Conservation (phyloP, 2,329 filamentous ascomycete genomes). For the Diaporthe sp. region DNA sequence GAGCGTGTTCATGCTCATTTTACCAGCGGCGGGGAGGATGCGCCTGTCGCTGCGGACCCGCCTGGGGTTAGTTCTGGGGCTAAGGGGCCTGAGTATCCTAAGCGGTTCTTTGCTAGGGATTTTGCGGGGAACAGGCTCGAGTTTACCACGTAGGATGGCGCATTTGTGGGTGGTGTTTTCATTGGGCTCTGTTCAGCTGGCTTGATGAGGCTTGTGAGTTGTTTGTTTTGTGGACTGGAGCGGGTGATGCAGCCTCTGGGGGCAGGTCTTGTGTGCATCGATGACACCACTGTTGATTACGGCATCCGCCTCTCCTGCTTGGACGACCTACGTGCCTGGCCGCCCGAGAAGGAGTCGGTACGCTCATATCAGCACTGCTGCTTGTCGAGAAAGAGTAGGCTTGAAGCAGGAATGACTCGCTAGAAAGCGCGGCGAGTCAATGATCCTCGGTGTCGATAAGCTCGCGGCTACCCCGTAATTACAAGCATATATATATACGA, state of each 20-base stretch:
- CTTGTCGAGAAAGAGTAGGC: background rate
- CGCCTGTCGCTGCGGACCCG: conserved; percentile 64
- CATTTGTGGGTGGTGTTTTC: background rate
- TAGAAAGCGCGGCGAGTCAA: background rate
- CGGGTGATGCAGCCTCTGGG: background rate
- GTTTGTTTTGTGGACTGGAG: background rate
- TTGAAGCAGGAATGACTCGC: background rate
- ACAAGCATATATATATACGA: background rate
- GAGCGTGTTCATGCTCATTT: conserved; percentile 62
- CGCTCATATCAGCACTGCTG: background rate
- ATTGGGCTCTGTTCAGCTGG: background rate
- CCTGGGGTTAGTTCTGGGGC: conserved; percentile 58
- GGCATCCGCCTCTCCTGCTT: no score
- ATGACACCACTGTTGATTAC: background rate
- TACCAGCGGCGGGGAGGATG: conserved; percentile 56
- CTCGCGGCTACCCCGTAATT: no score
- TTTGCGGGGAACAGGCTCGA: conserved; percentile 65
- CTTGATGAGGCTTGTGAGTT: background rate
- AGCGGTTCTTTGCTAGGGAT: conserved; percentile 70
- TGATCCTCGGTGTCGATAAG: background rate
- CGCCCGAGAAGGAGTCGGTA: no score
- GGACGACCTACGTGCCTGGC: no score
- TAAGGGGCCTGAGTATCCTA: conserved; percentile 68
- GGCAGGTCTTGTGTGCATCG: no score
- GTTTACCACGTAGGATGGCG: conserved; percentile 48